phyloP scores from a whole-genome alignment of 345 rosid species.

The Clarkia xantiana region DNA sequence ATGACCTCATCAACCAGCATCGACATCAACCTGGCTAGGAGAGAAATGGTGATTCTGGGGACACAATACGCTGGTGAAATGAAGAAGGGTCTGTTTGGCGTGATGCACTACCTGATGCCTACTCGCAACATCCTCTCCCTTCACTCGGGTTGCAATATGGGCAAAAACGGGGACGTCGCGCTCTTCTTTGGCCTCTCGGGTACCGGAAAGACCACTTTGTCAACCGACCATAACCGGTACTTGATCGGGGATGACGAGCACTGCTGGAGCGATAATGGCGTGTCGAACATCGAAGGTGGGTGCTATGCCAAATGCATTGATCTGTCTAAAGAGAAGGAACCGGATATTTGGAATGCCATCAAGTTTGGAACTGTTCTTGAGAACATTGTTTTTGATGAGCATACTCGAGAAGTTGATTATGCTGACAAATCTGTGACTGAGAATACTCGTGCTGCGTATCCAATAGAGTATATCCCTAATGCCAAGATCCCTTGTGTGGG shows the following conservation, averaged over 20 bases:
- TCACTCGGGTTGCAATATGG: conserved; percentile 99
- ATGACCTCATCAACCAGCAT: conserved; percentile 99
- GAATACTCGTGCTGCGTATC: conserved; percentile 94
- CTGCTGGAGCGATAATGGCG: conserved; percentile 85
- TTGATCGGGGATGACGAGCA: conserved; percentile 97
- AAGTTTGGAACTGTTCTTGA: conserved; percentile 93
- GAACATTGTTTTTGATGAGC: conserved; percentile 93
- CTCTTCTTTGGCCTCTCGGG: conserved; percentile 99
- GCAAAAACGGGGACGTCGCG: conserved; percentile 95
- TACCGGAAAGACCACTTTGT: conserved; percentile 90
- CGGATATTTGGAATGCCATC: conserved; percentile 93
- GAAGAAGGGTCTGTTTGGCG: conserved; percentile 98
- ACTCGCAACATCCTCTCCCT: conserved; percentile 87
- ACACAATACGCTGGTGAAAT: conserved; percentile 99
- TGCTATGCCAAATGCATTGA: conserved; percentile 98
- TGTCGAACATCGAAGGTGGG: conserved; percentile 97
- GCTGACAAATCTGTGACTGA: conserved; percentile 88
- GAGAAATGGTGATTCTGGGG: conserved; percentile 98
- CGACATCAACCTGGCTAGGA: conserved; percentile 79
- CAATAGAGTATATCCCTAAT: conserved; percentile 83
- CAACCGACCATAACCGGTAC: conserved; percentile 85
- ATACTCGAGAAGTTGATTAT: conserved; percentile 74
- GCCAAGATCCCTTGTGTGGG: conserved; percentile 85
- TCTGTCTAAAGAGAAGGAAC: conserved; percentile 83
- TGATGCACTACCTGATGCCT: conserved; percentile 99